Evolutionary conservation across 495 filamentous ascomycete species (phyloP).

Genomic region (Tuber borchii): DNA sequence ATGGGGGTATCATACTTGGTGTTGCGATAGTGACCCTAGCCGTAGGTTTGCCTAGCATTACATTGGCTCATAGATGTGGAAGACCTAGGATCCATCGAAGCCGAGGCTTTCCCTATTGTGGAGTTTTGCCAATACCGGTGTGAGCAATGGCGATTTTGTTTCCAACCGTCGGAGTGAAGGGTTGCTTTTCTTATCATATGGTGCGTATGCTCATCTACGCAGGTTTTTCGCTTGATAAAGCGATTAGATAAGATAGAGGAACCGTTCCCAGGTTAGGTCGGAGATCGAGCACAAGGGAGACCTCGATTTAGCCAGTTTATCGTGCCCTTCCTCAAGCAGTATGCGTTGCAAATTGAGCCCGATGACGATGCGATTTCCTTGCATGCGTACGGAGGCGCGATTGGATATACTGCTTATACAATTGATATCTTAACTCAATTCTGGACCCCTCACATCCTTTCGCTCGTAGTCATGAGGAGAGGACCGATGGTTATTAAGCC

Average conservation of each 20-base stretch:
- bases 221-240: background rate
- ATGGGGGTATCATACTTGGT: background rate
- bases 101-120: background rate
- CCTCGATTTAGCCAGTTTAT: background rate
- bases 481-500: background rate
- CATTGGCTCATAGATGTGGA: background rate
- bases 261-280: background rate
- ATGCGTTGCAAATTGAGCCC: background rate
- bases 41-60: background rate
- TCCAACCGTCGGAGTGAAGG: slow-evolving; percentile 1
- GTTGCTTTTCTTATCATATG: background rate
- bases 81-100: background rate
- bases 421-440: background rate
- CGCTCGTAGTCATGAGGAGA: background rate
- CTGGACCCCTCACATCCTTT: background rate
- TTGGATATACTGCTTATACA: background rate
- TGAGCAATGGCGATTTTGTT: background rate
- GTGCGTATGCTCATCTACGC: background rate
- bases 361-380: background rate
- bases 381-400: background rate
- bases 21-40: background rate
- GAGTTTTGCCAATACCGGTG: background rate
- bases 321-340: background rate
- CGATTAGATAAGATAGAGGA: background rate
- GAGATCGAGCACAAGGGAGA: background rate